A percentile compares a stretch with the other conserved stretches of the same genome.
These are phyloP conservation scores for Stipa capillata DNA, from an alignment of 176 grass and related monocot species.

Conservation along the genomic window DNA sequence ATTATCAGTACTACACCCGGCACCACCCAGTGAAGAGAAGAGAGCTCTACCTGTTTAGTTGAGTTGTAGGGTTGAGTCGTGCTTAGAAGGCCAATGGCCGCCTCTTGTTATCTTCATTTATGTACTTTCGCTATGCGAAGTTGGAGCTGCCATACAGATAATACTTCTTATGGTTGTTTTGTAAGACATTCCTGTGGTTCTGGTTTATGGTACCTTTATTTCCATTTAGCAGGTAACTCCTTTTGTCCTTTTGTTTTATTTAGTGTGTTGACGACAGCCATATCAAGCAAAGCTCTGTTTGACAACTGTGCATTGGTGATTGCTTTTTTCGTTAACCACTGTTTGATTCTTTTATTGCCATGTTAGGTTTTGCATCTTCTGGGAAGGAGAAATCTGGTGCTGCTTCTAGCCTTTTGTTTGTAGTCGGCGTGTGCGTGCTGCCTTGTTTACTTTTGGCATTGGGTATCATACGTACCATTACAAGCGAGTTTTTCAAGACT, in stretches of 20 bases:
- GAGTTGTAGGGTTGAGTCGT: conserved; percentile 17
- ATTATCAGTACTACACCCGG: conserved; percentile 64
- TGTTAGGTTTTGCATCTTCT: background rate
- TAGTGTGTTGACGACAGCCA: too few relatives aligned
- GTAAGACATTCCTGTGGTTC: conserved; percentile 26
- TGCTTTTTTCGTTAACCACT: background rate
- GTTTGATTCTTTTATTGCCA: background rate
- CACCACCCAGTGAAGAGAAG: conserved; percentile 55
- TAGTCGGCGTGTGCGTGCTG: too few relatives aligned
- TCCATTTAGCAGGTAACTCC: background rate
- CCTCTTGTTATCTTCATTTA: background rate
- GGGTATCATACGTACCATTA: background rate
- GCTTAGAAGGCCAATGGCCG: background rate
- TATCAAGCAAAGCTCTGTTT: too few relatives aligned
- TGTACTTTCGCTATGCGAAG: conserved; percentile 6
- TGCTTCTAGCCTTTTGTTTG: background rate
- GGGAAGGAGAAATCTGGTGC: background rate
- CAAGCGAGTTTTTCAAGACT: too few relatives aligned
- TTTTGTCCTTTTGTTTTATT: background rate
- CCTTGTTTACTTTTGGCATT: background rate
- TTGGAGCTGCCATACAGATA: conserved; percentile 16
- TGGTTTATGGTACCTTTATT: conserved; percentile 15
- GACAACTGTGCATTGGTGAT: background rate
- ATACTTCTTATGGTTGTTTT: background rate
- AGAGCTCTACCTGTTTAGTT: conserved; percentile 10